Evolutionary conservation across 352 stramenopile genomes (phyloP).

Genomic region (Achlya hypogyna): DNA sequence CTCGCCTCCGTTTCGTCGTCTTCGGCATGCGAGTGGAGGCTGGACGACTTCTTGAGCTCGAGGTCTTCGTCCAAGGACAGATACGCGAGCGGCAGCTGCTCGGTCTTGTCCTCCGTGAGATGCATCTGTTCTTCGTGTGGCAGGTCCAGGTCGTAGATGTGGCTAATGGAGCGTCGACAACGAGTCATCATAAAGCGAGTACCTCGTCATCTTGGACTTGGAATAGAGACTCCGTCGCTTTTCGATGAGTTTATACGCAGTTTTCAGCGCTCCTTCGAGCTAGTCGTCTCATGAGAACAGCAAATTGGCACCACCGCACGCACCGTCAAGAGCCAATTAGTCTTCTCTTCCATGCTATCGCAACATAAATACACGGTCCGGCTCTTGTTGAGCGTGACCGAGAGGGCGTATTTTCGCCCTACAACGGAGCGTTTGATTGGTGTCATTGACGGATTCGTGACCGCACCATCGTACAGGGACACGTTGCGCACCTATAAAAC

Average conservation of each 20-base stretch:
- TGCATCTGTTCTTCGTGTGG: not conserved
- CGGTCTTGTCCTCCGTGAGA: not conserved
- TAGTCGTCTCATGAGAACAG: not conserved
- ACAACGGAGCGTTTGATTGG: not conserved
- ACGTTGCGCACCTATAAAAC: slow-evolving; percentile 53
- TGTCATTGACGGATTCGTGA: not conserved
- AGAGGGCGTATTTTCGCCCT: slow-evolving; percentile 60
- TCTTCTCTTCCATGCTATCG: slow-evolving; percentile 72
- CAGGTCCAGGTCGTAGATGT: slow-evolving; percentile 18
- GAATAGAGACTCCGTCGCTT: not conserved
- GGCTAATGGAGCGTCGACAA: not conserved
- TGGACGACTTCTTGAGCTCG: not conserved
- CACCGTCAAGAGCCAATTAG: slow-evolving; percentile 72
- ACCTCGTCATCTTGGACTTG: slow-evolving; percentile 1
- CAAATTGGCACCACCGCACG: not conserved
- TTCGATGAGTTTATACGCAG: slow-evolving; percentile 11
- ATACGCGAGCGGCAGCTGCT: not conserved
- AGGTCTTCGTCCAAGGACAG: not conserved
- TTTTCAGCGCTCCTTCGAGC: slow-evolving; percentile 9
- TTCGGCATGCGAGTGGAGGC: not conserved
- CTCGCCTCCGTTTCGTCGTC: slow-evolving; percentile 6
- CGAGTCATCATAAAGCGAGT: not conserved
- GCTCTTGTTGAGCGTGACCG: slow-evolving; percentile 53
- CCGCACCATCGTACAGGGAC: slow-evolving; percentile 39
- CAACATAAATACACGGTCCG: slow-evolving; percentile 73